phyloP scores from a whole-genome alignment of 2,329 filamentous ascomycete species.

The Aspergillus intermedius region DNA sequence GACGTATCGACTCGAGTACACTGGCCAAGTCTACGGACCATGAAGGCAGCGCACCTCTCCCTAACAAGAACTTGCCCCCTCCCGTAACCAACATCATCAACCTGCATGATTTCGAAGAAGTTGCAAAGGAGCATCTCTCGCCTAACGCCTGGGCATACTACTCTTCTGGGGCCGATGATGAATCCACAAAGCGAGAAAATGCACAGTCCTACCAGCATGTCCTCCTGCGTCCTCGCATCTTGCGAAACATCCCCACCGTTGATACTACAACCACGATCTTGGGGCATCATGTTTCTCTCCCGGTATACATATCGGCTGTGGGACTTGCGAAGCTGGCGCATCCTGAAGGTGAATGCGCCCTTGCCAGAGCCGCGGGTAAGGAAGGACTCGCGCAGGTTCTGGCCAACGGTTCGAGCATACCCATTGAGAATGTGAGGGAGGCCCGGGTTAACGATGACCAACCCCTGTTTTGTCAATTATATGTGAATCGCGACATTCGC shows the following conservation, averaged over 20 bases:
- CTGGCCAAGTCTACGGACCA: background rate
- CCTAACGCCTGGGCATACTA: constrained; percentile 38
- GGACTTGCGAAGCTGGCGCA: constrained; percentile 41
- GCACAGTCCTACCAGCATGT: constrained; percentile 39
- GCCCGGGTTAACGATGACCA: constrained; percentile 14
- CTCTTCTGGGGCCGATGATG: constrained; percentile 46
- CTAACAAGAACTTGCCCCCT: constrained; percentile 11
- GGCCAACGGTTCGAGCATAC: constrained; percentile 35
- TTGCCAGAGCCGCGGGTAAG: constrained; percentile 34
- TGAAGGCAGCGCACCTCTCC: background rate
- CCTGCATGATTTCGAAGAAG: constrained; percentile 33
- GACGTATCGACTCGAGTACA: constrained; percentile 16
- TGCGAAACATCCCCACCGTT: constrained; percentile 34
- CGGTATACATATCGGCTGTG: constrained; percentile 37
- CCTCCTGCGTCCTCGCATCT: constrained; percentile 42
- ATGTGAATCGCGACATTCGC: constrained; percentile 28
- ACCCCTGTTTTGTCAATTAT: constrained; percentile 33
- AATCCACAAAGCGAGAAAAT: constrained; percentile 42
- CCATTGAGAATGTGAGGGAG: constrained; percentile 33
- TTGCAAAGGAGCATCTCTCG: constrained; percentile 24
- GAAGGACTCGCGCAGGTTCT: constrained; percentile 32
- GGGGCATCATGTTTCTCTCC: constrained; percentile 27
- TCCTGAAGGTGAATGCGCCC: constrained; percentile 37
- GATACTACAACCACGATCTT: constrained; percentile 31
- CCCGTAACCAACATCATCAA: constrained; percentile 29